Percentiles rank a stretch among this genome's conserved stretches.
phyloP scores from a whole-genome alignment of 768 basidiomycete species.

The Megacollybia marginata region DNA sequence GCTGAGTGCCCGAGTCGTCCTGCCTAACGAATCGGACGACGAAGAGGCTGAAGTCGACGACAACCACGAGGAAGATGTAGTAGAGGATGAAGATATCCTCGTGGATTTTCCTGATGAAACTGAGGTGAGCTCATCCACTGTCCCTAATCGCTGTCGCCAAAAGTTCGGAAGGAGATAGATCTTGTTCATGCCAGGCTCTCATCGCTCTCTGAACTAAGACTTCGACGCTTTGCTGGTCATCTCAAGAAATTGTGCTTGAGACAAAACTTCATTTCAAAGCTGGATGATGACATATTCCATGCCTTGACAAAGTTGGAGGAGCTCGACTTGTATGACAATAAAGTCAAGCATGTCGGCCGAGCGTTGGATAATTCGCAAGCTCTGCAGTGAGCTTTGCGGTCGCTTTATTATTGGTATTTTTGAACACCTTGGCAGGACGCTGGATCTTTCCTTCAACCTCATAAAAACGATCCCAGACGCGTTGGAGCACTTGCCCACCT shows the following conservation, averaged over 20 bases:
- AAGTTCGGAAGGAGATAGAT: slow-evolving; percentile 64
- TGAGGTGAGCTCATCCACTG: slow-evolving; percentile 38
- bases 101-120: slow-evolving; percentile 79
- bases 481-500: slow-evolving; percentile 46
- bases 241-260: slow-evolving; percentile 76
- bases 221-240: slow-evolving; percentile 63
- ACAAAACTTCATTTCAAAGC: slow-evolving; percentile 71
- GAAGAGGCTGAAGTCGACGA: slow-evolving; percentile 36
- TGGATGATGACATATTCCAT: slow-evolving; percentile 69
- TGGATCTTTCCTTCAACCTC: slow-evolving; percentile 96
- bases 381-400: slow-evolving; percentile 40
- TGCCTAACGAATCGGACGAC: slow-evolving; percentile 36
- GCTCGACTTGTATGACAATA: slow-evolving; percentile 94
- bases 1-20: slow-evolving; percentile 36
- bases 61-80: slow-evolving; percentile 35
- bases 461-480: slow-evolving; percentile 63
- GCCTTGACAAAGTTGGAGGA: slow-evolving; percentile 71
- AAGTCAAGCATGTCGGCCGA: slow-evolving; percentile 66
- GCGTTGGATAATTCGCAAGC: slow-evolving; percentile 52
- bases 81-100: slow-evolving; percentile 61
- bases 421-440: slow-evolving; percentile 36
- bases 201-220: slow-evolving; percentile 57
- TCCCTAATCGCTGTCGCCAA: slow-evolving; percentile 1
- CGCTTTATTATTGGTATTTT: slow-evolving; percentile 1
- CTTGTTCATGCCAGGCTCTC: slow-evolving; percentile 74